Base-by-base conservation (phyloP, 345 rosid species). In the Gossypium thurberi region DNA sequence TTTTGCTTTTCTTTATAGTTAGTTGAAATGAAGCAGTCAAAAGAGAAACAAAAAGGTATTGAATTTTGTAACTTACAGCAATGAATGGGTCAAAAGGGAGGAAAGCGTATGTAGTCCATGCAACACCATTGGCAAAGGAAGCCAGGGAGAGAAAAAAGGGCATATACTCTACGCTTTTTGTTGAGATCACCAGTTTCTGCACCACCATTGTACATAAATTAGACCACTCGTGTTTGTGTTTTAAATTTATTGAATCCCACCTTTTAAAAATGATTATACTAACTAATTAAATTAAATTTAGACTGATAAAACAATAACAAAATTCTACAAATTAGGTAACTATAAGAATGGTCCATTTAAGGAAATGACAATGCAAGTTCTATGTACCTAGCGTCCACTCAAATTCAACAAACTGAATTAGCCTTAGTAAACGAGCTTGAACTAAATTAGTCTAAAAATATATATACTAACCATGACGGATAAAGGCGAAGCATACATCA, bases 131-230 rank as follows among this genome's bases (percentile, higher is more conserved):
- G 9, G 78, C 88, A 10, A 91, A 83, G 15, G 88, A 81, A 67
- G 91, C 91, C 21, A 94, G 63, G 3, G 98, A 94, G 20, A 94
- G 58, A 69, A 26, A 82, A 71, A 94, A 85, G 52, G 98, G 98
- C 98, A 94, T 94, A 52, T 82, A 94, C 81, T 90, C 96, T 81
- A 91, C 97, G 55, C 97, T 94, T 75, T 90, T 90, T 12, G 96
- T 87, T 9, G 77, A 74, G 10, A 90, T 87, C 78, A 91, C 98
- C 87, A 86, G 60, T 85, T 89, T 94, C 98, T 94, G 88, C 78
- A 74, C 25, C 67, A 48, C 6, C 72, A n/a, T 63, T 18, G 40
- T 33, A 33, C 40, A 33, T 33, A 33, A 33, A 33, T 33, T 33
- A 33, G 40, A 33, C 40, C 40, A 33, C 40, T 33, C 40, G 40